Evolutionary conservation across 2,329 filamentous ascomycete species (phyloP).

Genomic region (Xylaria sp.): DNA sequence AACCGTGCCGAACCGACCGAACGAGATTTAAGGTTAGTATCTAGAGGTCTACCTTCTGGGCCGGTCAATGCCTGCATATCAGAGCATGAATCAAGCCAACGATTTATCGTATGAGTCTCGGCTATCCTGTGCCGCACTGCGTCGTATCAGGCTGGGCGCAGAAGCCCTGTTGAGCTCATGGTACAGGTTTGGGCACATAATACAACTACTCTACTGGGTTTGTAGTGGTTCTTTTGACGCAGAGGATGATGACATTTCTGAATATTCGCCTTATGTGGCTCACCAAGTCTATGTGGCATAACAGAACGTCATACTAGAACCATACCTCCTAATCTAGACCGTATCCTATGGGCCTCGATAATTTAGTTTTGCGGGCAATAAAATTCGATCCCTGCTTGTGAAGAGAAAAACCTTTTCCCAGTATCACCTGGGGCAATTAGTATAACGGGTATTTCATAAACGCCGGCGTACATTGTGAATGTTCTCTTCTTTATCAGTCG

Average conservation of each 20-base stretch:
- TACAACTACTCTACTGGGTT: neutral
- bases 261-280: no score
- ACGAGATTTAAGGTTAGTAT: neutral
- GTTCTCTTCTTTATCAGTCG: neutral
- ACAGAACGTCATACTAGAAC: neutral
- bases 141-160: slow-evolving; percentile 15
- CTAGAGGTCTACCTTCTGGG: neutral
- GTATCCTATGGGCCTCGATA: neutral
- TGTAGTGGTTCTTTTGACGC: slow-evolving; percentile 1
- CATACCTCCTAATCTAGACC: neutral
- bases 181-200: slow-evolving; percentile 3
- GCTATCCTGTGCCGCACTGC: slow-evolving; percentile 16
- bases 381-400: no score
- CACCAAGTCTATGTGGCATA: neutral
- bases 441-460: slow-evolving; percentile 7
- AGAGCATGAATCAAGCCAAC: neutral
- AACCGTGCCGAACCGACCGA: slow-evolving; percentile 4
- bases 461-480: no score
- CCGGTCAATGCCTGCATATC: slow-evolving; percentile 1
- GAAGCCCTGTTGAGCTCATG: neutral
- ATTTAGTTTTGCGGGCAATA: no score
- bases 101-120: slow-evolving; percentile 14
- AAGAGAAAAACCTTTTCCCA: neutral
- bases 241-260: no score
- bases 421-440: neutral